Base-by-base conservation (phyloP, 345 rosid species). In the Odontarrhena argentea region DNA sequence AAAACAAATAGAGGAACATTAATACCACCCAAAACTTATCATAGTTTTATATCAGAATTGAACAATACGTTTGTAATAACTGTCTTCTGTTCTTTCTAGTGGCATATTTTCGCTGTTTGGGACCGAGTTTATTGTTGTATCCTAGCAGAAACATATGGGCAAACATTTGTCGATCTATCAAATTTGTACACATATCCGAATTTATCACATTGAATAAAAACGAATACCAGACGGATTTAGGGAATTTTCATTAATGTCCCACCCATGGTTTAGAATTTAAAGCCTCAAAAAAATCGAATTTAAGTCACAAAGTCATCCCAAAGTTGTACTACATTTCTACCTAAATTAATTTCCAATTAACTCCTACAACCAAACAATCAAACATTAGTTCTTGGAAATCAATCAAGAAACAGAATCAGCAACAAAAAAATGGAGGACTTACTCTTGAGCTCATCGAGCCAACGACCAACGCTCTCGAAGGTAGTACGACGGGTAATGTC, bases 361-460 rank as follows among this genome's bases (percentile, higher is more conserved):
- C 32, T 18, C 30, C 26, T 9, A 24, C 26, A 48, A 51, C 62
- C 22, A 18, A 18, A 24, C 26, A 48, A 51, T 55, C 22, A 18
- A 18, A 18, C 22, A 18, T 18, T 18, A 18, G 22, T 18, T 18
- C 22, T 18, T 18, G 22, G 6, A 32, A 69, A 51, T 70, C 9
- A 34, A 48, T 54, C 55, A 44, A 44, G 34, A 65, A 52, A 42
- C 43, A 13, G 60, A 34, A 32, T 37, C 24, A 8, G 12, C 2
- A 5, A 32, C 36, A 4, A 32, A 26, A 14, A 50, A 52, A 34
- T 9, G 11, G 35, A 35, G 28, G 48, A 73, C 86, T 73, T 76
- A 91, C 97, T 80, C 36, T 75, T 79, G 51, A 91, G 96, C 77
- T 91, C 97, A 24, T 88, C 94, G 42, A 91, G 94, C 96, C 97